These are phyloP conservation scores for Suhomyces canberraensis DNA, from an alignment of 805 yeast species.

Conservation along the genomic window DNA sequence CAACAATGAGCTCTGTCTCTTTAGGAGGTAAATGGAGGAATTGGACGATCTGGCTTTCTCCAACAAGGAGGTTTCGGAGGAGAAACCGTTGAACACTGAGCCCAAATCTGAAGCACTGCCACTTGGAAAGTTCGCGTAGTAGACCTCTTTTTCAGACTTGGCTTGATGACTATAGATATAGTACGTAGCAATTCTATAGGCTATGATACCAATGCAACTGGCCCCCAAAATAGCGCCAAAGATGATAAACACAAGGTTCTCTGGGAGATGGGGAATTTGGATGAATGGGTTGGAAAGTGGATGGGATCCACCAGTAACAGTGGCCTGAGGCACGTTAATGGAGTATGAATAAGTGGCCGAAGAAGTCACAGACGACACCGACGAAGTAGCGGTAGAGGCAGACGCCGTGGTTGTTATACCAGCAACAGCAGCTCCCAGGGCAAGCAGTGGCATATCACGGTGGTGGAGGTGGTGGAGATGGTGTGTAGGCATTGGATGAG, in stretches of 20 bases:
- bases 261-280: slow-evolving; percentile 19
- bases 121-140: slow-evolving; percentile 15
- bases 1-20: slow-evolving; percentile 10
- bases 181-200: slow-evolving; percentile 20
- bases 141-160: slow-evolving; percentile 31
- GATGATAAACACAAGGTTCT: slow-evolving; percentile 42
- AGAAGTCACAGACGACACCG: slow-evolving; percentile 1
- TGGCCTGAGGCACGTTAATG: slow-evolving; percentile 4
- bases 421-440: neutral
- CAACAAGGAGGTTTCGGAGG: slow-evolving; percentile 20
- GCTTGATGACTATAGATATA: slow-evolving; percentile 24
- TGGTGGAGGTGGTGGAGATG: slow-evolving; percentile 5
- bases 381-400: neutral
- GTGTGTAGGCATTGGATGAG: neutral
- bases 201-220: slow-evolving; percentile 15
- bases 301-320: neutral
- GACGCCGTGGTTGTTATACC: neutral
- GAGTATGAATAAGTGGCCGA: slow-evolving; percentile 2
- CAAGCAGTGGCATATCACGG: neutral
- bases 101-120: slow-evolving; percentile 7
- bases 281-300: slow-evolving; percentile 30
- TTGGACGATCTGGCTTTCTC: slow-evolving; percentile 18
- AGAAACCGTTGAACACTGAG: slow-evolving; percentile 10
- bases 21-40: slow-evolving; percentile 13
- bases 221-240: slow-evolving; percentile 34